phyloP scores from a whole-genome alignment of 768 basidiomycete species.

The Phlegmacium glaucopus region DNA sequence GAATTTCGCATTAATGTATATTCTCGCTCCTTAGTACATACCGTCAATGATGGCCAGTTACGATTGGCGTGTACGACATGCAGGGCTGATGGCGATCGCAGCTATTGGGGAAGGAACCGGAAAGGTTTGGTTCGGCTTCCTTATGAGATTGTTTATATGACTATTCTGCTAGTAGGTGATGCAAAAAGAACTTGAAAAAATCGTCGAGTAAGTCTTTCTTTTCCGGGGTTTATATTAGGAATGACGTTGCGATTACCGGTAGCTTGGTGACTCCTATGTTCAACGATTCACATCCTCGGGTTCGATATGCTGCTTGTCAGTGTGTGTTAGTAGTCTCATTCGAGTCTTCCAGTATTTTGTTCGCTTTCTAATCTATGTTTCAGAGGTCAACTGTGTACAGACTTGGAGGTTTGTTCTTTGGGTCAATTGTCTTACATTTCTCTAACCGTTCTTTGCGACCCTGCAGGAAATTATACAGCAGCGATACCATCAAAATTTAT shows the following conservation, averaged over 20 bases:
- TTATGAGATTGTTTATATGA: conserved; percentile 1
- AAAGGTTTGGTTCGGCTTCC: conserved; percentile 41
- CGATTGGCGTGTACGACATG: conserved; percentile 85
- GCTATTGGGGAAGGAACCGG: conserved; percentile 83
- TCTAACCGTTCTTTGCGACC: too few species aligned
- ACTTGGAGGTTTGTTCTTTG: neutral
- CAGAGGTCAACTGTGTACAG: neutral
- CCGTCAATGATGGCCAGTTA: conserved; percentile 78
- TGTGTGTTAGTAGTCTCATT: conserved; percentile 58
- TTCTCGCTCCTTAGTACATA: conserved; percentile 56
- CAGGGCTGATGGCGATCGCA: conserved; percentile 84
- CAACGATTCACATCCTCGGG: conserved; percentile 72
- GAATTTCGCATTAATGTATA: too few species aligned
- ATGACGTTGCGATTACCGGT: too few species aligned
- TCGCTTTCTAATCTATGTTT: neutral
- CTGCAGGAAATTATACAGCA: conserved; percentile 79
- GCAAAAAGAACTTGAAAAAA: conserved; percentile 77
- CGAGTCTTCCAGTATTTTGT: neutral
- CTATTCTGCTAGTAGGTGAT: conserved; percentile 63
- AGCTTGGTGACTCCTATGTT: conserved; percentile 80
- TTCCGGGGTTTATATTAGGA: neutral
- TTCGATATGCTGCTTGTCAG: conserved; percentile 79
- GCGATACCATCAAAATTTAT: conserved; percentile 62
- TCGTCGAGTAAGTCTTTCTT: conserved; percentile 61
- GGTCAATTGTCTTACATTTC: too few species aligned